A percentile compares a stretch with the other conserved stretches of the same genome.
phyloP scores from a whole-genome alignment of 73 alveolate species.

The Uronychia setigera region DNA sequence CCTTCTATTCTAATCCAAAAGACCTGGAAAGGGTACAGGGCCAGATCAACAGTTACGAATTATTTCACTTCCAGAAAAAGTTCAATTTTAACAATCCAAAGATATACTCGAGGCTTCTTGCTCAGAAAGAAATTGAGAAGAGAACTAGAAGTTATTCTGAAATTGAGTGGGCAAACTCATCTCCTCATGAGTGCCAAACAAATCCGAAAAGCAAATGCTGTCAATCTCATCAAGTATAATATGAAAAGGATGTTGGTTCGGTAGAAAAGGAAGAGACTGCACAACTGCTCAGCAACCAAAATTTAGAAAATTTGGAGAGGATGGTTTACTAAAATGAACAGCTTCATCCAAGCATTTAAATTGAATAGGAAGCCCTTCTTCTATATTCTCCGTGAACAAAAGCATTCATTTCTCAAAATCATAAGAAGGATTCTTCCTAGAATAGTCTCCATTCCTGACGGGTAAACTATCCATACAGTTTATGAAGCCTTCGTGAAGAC shows the following conservation, averaged over 20 bases:
- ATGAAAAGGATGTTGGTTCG: background rate
- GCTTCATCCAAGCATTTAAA: conserved; percentile 36
- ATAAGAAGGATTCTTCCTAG: background rate
- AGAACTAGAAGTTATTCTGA: conserved; percentile 46
- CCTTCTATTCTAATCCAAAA: conserved; percentile 37
- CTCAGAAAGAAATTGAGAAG: conserved; percentile 34
- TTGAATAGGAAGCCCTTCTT: conserved; percentile 29
- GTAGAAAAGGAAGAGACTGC: conserved; percentile 16
- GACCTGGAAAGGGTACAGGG: conserved; percentile 38
- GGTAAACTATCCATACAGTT: too few relatives aligned
- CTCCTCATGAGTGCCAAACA: conserved; percentile 23
- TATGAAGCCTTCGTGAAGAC: background rate
- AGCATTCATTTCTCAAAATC: background rate
- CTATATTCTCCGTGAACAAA: conserved; percentile 1
- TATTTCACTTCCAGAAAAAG: conserved; percentile 19
- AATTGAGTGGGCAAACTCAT: conserved; percentile 5
- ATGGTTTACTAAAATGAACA: conserved; percentile 6
- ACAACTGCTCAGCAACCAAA: conserved; percentile 18
- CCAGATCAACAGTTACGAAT: conserved; percentile 19
- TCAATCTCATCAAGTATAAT: background rate
- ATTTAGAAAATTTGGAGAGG: conserved; percentile 39
- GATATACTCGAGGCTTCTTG: conserved; percentile 36
- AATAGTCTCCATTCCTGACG: background rate
- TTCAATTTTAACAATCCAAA: conserved; percentile 32
- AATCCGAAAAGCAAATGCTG: conserved; percentile 16